Base-by-base conservation (phyloP, 2,329 filamentous ascomycete species). In the Colletotrichum salicis region DNA sequence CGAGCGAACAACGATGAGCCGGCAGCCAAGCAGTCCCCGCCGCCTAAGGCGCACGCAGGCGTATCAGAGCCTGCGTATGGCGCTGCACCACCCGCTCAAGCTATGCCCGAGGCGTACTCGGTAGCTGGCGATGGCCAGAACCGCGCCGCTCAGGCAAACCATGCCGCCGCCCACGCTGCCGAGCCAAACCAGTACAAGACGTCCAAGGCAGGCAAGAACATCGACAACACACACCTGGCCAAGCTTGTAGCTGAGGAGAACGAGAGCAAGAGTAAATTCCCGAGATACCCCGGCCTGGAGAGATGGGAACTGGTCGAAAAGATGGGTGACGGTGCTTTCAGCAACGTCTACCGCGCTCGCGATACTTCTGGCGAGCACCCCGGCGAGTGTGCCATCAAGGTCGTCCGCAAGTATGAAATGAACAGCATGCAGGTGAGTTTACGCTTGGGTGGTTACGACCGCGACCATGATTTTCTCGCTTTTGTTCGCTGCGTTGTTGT, bases 251-350 rank as follows among this genome's bases (percentile, higher is more conserved):
- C 94, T 68, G 96, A 98, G 80, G 96, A 98, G 86, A 94, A 95
- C 72, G 93, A 94, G 78, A 94, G 86, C 83, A 94, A 91, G 81
- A 91, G 91, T 79, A 97, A 95, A 82, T 92, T 98, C 79, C 96
- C 96, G 52, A 74, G 45, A 60, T 97, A 97, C 78, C 93, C 94
- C 1, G 94, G 94, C 48, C 85, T 97, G 51, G 94, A 97, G 77
- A 86, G 95, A 78, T 99, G 94, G 92, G 90, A 92, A 65, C 86
- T 98, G 41, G 71, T 96, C 64, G 95, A 97, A 84, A 98, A 98
- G 88, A 99, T 99, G 96, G 96, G 96, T 75, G 96, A 98, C 77
- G 96, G 96, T 73, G 96, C 96, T 72, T 99, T 99, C 87, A 98
- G 96, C 86, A 98, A 98, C 79, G 96, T 99, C 75, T 99, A 98